Base-by-base conservation (phyloP, 306 rosid species). In the Dryas octopetala region DNA sequence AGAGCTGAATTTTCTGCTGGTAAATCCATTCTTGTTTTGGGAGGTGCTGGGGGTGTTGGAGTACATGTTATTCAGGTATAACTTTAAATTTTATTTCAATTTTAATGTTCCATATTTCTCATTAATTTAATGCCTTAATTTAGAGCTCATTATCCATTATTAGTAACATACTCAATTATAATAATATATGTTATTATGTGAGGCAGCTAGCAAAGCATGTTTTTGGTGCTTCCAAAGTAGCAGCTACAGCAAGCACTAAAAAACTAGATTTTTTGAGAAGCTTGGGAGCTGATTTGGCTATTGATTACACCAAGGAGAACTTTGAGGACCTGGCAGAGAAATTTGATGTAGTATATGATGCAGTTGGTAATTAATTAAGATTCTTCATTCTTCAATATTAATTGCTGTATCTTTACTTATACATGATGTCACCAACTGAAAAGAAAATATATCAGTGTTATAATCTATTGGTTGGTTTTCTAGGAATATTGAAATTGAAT, bases 11-110 rank as follows among this genome's bases (percentile, higher is more conserved):
- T 90, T 43, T 86, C 90, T 40, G 73, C 86, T n/a, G 96, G 86
- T 0, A 68, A 92, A 74, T 87, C 93, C 7, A 71, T 93, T 44
- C 91, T 89, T 69, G 90, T 92, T 65, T 61, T 92, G 28, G 96
- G 96, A 12, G 97, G 96, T 44, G 92, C 91, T 50, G 96, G 96
- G 38, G 96, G 96, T 43, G 89, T 90, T 32, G 97, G 97, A 58
- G 79, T 77, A 54, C 78, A 40, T 5, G 69, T 62, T 61, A 83
- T 92, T 79, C 96, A 92, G 92, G 95, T 90, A 43, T 6, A 66
- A 2, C 17, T 1, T 46, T 46, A 46, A 7, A 41, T 41, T n/a
- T 40, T 12, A 32, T 12, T 61, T 32, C 10, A 2, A 32, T 28
- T 16, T 14, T 3, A 5, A 15, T 50, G 54, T 7, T 48, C 14